Conservation (phyloP, 177 flowering plant species). For the Tripterygium wilfordii region DNA sequence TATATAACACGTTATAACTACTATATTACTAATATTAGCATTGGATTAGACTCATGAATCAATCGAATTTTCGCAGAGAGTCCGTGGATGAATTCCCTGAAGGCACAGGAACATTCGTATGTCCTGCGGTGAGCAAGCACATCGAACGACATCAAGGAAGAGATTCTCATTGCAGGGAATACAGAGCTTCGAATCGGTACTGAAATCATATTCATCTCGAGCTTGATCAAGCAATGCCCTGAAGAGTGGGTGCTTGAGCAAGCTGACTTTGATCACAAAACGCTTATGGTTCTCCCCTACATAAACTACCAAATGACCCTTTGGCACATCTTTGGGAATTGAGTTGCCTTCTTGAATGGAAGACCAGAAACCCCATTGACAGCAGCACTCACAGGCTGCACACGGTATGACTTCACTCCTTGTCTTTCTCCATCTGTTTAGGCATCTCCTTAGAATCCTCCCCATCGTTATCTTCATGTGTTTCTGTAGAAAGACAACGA, state of each 20-base stretch:
- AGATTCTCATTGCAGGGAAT: constrained; percentile 76
- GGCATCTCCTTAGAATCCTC: constrained; percentile 34
- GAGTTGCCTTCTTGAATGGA: constrained; percentile 25
- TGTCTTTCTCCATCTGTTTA: constrained; percentile 48
- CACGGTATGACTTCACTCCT: constrained; percentile 34
- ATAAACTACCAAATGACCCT: constrained; percentile 84
- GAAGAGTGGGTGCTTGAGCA: constrained; percentile 74
- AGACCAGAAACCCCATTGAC: constrained; percentile 40
- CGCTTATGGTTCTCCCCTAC: constrained; percentile 68
- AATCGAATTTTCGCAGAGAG: constrained; percentile 2
- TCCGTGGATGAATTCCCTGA: constrained; percentile 6
- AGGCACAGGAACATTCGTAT: constrained; percentile 25
- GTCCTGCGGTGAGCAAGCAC: constrained; percentile 35
- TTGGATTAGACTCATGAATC: constrained; percentile 4
- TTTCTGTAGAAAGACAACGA: constrained; percentile 4
- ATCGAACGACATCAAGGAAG: constrained; percentile 58
- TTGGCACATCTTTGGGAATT: constrained; percentile 83
- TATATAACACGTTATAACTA: constrained; percentile 4
- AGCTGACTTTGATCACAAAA: constrained; percentile 58
- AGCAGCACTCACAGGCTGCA: constrained; percentile 28
- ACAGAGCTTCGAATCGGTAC: constrained; percentile 50
- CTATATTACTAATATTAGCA: not conserved
- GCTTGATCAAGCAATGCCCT: constrained; percentile 75
- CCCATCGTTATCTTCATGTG: constrained; percentile 16
- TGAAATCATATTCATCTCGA: constrained; percentile 63